phyloP scores from a whole-genome alignment of 2,329 filamentous ascomycete species.

The Zalaria obscura region DNA sequence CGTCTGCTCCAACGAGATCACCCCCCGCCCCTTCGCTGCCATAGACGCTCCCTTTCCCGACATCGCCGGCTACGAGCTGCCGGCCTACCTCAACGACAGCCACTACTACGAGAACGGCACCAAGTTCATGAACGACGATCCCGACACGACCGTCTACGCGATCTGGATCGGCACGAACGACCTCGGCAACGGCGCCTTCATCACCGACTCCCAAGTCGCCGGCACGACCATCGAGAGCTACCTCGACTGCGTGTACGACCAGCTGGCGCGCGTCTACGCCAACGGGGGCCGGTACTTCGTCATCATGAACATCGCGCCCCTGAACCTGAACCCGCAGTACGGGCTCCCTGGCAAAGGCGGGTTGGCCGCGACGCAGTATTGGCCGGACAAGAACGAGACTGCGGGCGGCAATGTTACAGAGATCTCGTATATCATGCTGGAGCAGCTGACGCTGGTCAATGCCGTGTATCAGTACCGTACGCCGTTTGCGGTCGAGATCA shows the following conservation, averaged over 20 bases:
- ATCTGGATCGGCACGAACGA: slow-evolving; percentile 79
- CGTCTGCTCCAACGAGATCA: slow-evolving; percentile 56
- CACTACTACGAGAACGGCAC: slow-evolving; percentile 21
- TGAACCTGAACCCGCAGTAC: slow-evolving; percentile 57
- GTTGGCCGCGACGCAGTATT: slow-evolving; percentile 29
- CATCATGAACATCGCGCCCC: slow-evolving; percentile 52
- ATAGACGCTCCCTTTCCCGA: slow-evolving; percentile 47
- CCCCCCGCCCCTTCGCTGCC: slow-evolving; percentile 36
- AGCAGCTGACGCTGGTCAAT: slow-evolving; percentile 37
- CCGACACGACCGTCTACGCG: slow-evolving; percentile 53
- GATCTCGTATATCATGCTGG: slow-evolving; percentile 36
- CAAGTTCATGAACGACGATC: slow-evolving; percentile 27
- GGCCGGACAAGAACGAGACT: slow-evolving; percentile 25
- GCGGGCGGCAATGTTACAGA: slow-evolving; percentile 31
- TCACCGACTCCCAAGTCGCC: slow-evolving; percentile 47
- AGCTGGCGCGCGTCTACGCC: slow-evolving; percentile 48
- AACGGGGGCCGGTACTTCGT: slow-evolving; percentile 58
- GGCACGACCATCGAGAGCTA: slow-evolving; percentile 51
- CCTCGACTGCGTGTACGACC: slow-evolving; percentile 51
- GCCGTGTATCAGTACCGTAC: slow-evolving; percentile 37
- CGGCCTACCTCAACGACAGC: slow-evolving; percentile 31
- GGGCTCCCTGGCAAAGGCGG: slow-evolving; percentile 34
- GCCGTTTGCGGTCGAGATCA: slow-evolving; percentile 29
- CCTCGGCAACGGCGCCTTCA: slow-evolving; percentile 49
- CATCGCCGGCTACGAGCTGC: slow-evolving; percentile 29